phyloP scores from a whole-genome alignment of 768 basidiomycete species.

The Saitozyma sp. region DNA sequence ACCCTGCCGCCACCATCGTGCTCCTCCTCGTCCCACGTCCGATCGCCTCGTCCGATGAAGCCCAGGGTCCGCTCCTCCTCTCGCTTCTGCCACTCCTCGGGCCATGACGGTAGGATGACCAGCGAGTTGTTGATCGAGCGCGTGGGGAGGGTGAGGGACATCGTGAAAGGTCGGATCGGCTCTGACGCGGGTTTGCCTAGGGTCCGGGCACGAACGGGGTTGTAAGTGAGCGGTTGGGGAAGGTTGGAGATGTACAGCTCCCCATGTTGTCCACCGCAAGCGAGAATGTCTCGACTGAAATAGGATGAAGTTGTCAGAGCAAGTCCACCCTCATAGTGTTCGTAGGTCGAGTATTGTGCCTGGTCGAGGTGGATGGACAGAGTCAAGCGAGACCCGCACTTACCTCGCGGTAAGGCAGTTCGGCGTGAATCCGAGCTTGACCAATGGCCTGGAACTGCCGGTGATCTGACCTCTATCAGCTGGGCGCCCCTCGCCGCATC shows the following conservation, averaged over 20 bases:
- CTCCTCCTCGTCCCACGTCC: slow-evolving; percentile 5
- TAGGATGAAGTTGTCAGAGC: slow-evolving; percentile 3
- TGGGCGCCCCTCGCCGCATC: too few species aligned
- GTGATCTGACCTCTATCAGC: slow-evolving; percentile 12
- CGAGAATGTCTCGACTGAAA: slow-evolving; percentile 35
- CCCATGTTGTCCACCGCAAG: slow-evolving; percentile 50
- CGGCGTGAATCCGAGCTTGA: slow-evolving; percentile 45
- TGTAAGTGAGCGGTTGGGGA: slow-evolving; percentile 15
- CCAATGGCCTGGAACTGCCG: slow-evolving; percentile 25
- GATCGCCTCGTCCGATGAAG: not conserved
- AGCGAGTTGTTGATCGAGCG: slow-evolving; percentile 50
- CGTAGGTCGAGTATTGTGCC: not conserved
- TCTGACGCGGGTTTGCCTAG: not conserved
- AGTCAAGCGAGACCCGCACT: slow-evolving; percentile 18
- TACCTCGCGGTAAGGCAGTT: slow-evolving; percentile 50
- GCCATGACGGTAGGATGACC: slow-evolving; percentile 32
- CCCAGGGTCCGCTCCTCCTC: slow-evolving; percentile 3
- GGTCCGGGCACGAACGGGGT: not conserved
- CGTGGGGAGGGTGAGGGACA: slow-evolving; percentile 35
- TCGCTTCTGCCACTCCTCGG: slow-evolving; percentile 2
- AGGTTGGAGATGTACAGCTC: slow-evolving; percentile 45
- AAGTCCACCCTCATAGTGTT: not conserved
- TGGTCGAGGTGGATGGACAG: not conserved
- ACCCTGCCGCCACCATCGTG: slow-evolving; percentile 16
- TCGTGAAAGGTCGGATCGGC: slow-evolving; percentile 22